A percentile compares a stretch with the other conserved stretches of the same genome.
Conservation (phyloP, 2,329 filamentous ascomycete species). For the Diaporthe sp. region DNA sequence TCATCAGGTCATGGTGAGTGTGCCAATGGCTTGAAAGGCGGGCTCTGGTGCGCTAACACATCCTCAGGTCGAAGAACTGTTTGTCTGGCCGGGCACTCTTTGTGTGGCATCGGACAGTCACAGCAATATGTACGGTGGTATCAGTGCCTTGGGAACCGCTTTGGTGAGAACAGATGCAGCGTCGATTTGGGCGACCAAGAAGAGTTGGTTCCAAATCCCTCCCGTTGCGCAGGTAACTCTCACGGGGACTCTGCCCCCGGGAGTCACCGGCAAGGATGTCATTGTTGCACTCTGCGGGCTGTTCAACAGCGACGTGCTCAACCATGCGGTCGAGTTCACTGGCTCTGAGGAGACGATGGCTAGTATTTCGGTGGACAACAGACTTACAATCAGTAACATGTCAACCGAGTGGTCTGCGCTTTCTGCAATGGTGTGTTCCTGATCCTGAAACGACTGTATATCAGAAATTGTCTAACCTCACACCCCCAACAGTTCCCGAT, state of each 20-base stretch:
- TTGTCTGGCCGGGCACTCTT: constrained; percentile 86
- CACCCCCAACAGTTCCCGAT: constrained; percentile 75
- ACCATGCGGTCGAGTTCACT: constrained; percentile 90
- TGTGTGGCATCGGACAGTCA: constrained; percentile 85
- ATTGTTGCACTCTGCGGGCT: constrained; percentile 90
- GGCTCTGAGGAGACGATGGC: constrained; percentile 82
- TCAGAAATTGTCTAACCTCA: neutral
- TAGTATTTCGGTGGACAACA: constrained; percentile 78
- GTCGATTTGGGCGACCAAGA: constrained; percentile 84
- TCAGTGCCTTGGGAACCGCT: constrained; percentile 82
- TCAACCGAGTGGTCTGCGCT: constrained; percentile 76
- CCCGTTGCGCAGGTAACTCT: constrained; percentile 85
- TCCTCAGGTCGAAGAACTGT: constrained; percentile 73
- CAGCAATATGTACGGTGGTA: constrained; percentile 85
- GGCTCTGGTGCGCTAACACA: neutral
- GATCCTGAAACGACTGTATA: neutral
- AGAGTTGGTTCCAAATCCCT: constrained; percentile 91
- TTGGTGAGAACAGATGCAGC: constrained; percentile 91
- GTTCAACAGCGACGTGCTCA: constrained; percentile 89
- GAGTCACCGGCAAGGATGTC: constrained; percentile 93
- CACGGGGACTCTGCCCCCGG: constrained; percentile 78
- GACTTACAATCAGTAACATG: constrained; percentile 85
- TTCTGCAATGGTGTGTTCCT: constrained; percentile 26
- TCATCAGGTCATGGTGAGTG: constrained; percentile 83
- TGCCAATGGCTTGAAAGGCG: constrained; percentile 50